phyloP scores from a whole-genome alignment of 306 rosid species.

The Casuarina glauca region DNA sequence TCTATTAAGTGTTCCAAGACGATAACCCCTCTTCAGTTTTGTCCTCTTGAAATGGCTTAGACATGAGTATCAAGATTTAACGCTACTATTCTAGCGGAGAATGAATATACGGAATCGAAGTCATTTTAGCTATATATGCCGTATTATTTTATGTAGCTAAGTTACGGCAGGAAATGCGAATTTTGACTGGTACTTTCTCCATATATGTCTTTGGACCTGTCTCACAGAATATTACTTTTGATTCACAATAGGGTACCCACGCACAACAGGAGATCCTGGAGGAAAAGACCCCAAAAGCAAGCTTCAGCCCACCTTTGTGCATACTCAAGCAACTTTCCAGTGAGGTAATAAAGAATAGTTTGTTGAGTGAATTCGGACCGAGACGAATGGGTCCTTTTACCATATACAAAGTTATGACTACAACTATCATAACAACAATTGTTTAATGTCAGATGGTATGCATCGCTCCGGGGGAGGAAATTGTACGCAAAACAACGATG shows the following conservation, averaged over 20 bases:
- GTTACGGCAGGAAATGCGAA: not conserved
- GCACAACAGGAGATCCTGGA: conserved; percentile 39
- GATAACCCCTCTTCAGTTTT: no score
- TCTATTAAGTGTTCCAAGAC: no score
- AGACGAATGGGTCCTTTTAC: not conserved
- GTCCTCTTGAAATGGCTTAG: no score
- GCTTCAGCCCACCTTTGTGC: conserved; percentile 47
- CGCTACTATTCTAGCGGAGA: no score
- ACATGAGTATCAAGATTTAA: no score
- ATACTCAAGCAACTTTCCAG: conserved; percentile 42
- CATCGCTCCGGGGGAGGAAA: conserved; percentile 58
- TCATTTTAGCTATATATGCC: no score
- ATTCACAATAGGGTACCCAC: conserved; percentile 38
- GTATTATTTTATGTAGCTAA: not conserved
- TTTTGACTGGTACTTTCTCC: not conserved
- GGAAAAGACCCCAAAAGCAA: conserved; percentile 38
- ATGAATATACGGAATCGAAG: no score
- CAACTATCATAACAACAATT: no score
- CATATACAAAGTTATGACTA: no score
- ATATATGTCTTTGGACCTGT: no score
- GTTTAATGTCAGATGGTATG: conserved; percentile 46
- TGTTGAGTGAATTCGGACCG: not conserved
- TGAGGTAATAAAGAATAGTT: conserved; percentile 34
- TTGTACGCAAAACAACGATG: conserved; percentile 54
- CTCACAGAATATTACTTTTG: not conserved